phyloP scores from a whole-genome alignment of 2,329 filamentous ascomycete genomes.

The Polychaeton citri region DNA sequence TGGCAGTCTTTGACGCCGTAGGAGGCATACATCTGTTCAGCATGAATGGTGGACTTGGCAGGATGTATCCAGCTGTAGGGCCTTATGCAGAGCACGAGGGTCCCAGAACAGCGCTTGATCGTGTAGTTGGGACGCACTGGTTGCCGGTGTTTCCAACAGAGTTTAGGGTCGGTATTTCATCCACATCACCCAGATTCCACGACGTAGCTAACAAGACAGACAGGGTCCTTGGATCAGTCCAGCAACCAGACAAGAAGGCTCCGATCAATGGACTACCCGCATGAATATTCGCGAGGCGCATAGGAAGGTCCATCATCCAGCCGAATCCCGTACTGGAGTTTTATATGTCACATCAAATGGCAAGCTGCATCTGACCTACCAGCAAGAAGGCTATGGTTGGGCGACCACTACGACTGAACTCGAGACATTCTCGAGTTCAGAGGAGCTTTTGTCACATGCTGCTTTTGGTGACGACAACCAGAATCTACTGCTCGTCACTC shows the following conservation, averaged over 20 bases:
- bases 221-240: slow-evolving; percentile 16
- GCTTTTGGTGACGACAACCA: slow-evolving; percentile 45
- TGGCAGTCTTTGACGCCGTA: slow-evolving; percentile 68
- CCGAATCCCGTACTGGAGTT: slow-evolving; percentile 56
- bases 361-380: slow-evolving; percentile 61
- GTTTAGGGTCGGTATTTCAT: slow-evolving; percentile 13
- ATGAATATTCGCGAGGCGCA: slow-evolving; percentile 44
- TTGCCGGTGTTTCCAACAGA: slow-evolving; percentile 35
- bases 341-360: slow-evolving; percentile 65
- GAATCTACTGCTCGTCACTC: slow-evolving; percentile 50
- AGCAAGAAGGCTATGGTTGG: slow-evolving; percentile 59
- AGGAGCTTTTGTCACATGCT: slow-evolving; percentile 70
- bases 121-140: slow-evolving; percentile 79
- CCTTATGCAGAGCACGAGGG: not conserved
- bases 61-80: slow-evolving; percentile 40
- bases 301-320: slow-evolving; percentile 61
- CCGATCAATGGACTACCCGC: slow-evolving; percentile 52
- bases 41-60: slow-evolving; percentile 60
- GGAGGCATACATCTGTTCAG: slow-evolving; percentile 66
- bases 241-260: slow-evolving; percentile 21
- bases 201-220: not conserved
- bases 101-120: slow-evolving; percentile 45
- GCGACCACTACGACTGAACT: slow-evolving; percentile 54
- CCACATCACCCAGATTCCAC: not conserved
- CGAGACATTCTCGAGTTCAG: slow-evolving; percentile 20